Evolutionary conservation across 1,284 basidiomycete genomes (phyloP), one percentile per base, ranked within the genome.

Genomic region (Apiotrichum akiyoshidainum): DNA sequence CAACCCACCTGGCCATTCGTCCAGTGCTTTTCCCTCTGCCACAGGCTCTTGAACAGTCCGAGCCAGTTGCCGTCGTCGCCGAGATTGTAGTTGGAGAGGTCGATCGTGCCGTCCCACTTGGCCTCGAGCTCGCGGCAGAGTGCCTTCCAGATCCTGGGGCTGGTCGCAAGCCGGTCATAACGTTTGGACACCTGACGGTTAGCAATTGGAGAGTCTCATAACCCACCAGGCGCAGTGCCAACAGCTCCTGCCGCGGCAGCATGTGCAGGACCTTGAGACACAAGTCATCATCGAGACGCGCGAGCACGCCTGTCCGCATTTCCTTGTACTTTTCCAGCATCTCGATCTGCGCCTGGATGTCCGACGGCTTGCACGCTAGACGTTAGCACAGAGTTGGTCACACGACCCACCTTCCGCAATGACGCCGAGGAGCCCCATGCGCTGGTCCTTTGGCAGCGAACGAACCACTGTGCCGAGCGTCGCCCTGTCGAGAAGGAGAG

Each of bases 21-120:
- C 83, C 93, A 92, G 77, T 95, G 94, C 47, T 85, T 84, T 77
- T 95, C 92, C 40, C 92, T 86, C 72, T 89, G 86, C 70, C 91
- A 89, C 8, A 95, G 81, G 5, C 86, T 86, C 46, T 86, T 85
- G 72, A 92, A 94, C 14, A 93, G 77, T 84, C 87, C 88, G 87
- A 59, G 54, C 89, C 89, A 92, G 74, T 86, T 87, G 64, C 86
- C 84, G 7, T 86, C 84, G 35, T 78, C 67, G 17, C 87, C 88
- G 3, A 63, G 46, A 16, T 52, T n/a, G 48, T 63, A 63, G 54
- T 58, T 60, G 37, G 37, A 46, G n/a, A 63, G 47, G 10, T 58
- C 37, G 49, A 65, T 59, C 42, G 58, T 52, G 19, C 54, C 57
- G 49, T 68, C 65, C 67, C 68, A 67, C 1, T 61, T 63, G 37